Evolutionary conservation across 2,329 filamentous ascomycete species (phyloP).

Genomic region (Ascochyta koolunga): DNA sequence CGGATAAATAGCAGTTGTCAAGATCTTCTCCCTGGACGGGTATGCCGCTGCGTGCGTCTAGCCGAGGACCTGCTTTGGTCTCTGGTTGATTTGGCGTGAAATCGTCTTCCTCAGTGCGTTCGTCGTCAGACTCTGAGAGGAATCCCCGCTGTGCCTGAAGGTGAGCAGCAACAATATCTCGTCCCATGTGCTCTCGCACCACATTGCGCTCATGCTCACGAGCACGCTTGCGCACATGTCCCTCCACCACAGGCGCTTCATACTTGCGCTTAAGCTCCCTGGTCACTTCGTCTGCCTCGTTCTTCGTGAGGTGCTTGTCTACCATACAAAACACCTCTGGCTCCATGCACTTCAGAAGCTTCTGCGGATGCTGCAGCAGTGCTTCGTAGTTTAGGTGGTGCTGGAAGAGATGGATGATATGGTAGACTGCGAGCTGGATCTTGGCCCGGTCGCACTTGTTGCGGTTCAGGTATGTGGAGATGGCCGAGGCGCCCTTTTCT

Average conservation of each 20-base stretch:
- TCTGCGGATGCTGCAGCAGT: background rate
- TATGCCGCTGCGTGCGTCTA: background rate
- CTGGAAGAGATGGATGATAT: conserved; percentile 9
- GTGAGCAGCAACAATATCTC: background rate
- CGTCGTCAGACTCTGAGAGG: background rate
- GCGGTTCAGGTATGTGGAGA: conserved; percentile 9
- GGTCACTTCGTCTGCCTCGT: conserved; percentile 8
- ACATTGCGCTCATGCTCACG: background rate
- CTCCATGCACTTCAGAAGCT: conserved; percentile 11
- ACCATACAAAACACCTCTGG: conserved; percentile 12
- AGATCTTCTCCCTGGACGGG: background rate
- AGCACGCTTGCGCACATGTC: background rate
- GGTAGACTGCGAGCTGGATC: conserved; percentile 23
- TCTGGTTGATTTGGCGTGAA: background rate
- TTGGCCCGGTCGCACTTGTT: conserved; percentile 14
- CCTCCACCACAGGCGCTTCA: background rate
- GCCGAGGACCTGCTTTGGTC: background rate
- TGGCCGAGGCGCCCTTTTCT: background rate
- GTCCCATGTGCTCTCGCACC: background rate
- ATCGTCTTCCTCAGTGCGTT: background rate
- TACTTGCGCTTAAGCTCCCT: conserved; percentile 8
- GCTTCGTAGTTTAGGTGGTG: background rate
- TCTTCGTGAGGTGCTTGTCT: conserved; percentile 6
- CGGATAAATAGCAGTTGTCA: background rate
- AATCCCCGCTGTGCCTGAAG: background rate